Conservation (phyloP, 2,329 filamentous ascomycete genomes). For the Paecilomyces formosus region DNA sequence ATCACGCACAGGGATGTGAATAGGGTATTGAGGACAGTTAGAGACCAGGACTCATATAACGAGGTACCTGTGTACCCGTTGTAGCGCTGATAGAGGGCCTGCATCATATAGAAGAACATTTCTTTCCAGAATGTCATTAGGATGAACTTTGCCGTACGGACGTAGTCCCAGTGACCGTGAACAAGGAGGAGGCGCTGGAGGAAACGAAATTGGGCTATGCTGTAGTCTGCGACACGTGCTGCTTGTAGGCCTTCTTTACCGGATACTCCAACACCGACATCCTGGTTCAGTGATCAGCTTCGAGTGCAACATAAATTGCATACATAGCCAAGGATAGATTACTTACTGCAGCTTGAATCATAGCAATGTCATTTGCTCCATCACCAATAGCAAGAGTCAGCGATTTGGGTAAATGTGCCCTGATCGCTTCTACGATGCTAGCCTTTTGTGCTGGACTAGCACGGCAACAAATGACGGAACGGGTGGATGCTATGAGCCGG, state of each 20-base stretch:
- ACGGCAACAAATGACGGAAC: conserved; percentile 75
- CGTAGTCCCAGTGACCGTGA: conserved; percentile 72
- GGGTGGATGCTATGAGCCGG: conserved; percentile 61
- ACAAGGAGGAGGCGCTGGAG: conserved; percentile 65
- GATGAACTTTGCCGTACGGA: conserved; percentile 64
- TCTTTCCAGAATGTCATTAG: conserved; percentile 77
- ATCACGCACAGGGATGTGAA: conserved; percentile 77
- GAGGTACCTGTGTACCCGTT: conserved; percentile 72
- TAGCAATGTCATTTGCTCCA: conserved; percentile 77
- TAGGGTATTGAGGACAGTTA: conserved; percentile 84
- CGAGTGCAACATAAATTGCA: not conserved
- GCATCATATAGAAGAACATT: conserved; percentile 64
- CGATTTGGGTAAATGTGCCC: conserved; percentile 58
- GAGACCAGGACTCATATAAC: conserved; percentile 67
- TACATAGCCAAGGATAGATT: not conserved
- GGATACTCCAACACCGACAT: conserved; percentile 75
- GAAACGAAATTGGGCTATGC: conserved; percentile 74
- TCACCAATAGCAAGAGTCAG: conserved; percentile 76
- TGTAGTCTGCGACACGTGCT: conserved; percentile 69
- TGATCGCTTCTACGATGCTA: conserved; percentile 62
- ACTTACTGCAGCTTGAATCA: conserved; percentile 67
- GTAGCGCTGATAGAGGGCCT: conserved; percentile 66
- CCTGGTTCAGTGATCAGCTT: not conserved
- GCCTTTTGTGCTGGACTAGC: conserved; percentile 73
- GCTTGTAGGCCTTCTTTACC: conserved; percentile 75